Evolutionary conservation across 805 yeast genomes (phyloP), one percentile per base, ranked within the genome.

Genomic region (Tetrapisispora iriomotensis): DNA sequence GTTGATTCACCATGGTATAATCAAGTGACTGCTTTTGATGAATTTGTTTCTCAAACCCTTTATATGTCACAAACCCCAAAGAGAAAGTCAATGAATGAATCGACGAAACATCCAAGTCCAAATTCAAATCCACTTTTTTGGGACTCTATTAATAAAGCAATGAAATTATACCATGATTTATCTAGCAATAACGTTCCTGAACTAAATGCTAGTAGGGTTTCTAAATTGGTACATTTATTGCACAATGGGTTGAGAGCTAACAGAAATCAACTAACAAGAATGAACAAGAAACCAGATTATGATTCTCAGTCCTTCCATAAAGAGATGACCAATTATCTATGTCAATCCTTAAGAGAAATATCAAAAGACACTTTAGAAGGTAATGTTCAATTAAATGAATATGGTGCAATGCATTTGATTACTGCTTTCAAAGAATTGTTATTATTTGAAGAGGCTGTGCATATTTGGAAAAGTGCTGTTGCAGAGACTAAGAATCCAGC

Each of bases 391-490:
- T 51, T 75, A 31, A 71, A 71, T 38, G 70, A 74, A 34, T 70
- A 68, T 41, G 79, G 79, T 44, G 72, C 77, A 21, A 71, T 75
- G 60, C 77, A 74, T 50, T 51, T 75, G 34, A 68, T 74, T 44
- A 72, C 77, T 20, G 73, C 78, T 10, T 71, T 73, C 51, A 73
- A 74, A 52, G 85, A 79, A 54, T 68, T 76, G 45, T 70, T 73
- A 35, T 66, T 78, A 42, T 69, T 72, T 34, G 68, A 72, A 38
- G 87, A 82, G 58, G 79, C 83, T 37, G 71, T 81, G 34, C 68
- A 71, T 43, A 68, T 79, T 43, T 82, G 92, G 92, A 82, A 79
- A 49, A 60, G 70, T 15, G 74, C 48, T 43, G 53, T 57, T 36
- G 50, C 47, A 36, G 34, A 20, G 24, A 54, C 54, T 12, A 33